Evolutionary conservation across 75 land plant genomes (phyloP), one percentile per base, ranked within the genome.

Genomic region (Pinus taeda): DNA sequence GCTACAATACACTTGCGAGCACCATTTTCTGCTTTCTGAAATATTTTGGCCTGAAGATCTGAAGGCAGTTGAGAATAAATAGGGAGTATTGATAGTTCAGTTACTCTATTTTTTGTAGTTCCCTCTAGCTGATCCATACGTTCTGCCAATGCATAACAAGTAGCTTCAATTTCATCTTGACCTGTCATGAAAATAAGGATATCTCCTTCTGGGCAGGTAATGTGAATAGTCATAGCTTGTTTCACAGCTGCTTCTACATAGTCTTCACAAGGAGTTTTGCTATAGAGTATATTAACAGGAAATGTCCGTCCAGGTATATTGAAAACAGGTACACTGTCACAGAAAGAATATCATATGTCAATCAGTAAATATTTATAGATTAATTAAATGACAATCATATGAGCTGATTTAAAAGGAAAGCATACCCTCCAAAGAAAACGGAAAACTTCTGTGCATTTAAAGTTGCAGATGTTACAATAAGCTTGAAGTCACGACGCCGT

Each of bases 141-240:
- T 77, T 96, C 99, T 57, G 91, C 87, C 63, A 96, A 84, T 21
- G 91, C 90, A 83, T 83, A 92, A 75, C 99, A 94, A 22, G 93
- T 81, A 58, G 92, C 88, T 86, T 96, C 97, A 74, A 96, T 96
- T 75, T 96, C 99, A 80, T 96, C 99, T 66, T 96, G 99, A n/a
- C 99, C 99, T 76, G 99, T 96, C 98, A 96, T 90, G 76, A 96
- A 96, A 14, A 96, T 94, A 20, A 96, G 95, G 64, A 96, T 96
- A 81, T 96, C 99, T 61, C 99, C 99, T 12, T 92, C 87, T 45
- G 93, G 86, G 60, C 95, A 92, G 6, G 98, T 90, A 59, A 96
- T 90, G 79, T 96, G 99, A 49, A 96, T 89, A 6, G 92, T 84
- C 99, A 96, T 96, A 4, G 93, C 99, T 80, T 96, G 99, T 83